Conservation (phyloP, 495 filamentous ascomycete species). For the Entonaema liquescens region DNA sequence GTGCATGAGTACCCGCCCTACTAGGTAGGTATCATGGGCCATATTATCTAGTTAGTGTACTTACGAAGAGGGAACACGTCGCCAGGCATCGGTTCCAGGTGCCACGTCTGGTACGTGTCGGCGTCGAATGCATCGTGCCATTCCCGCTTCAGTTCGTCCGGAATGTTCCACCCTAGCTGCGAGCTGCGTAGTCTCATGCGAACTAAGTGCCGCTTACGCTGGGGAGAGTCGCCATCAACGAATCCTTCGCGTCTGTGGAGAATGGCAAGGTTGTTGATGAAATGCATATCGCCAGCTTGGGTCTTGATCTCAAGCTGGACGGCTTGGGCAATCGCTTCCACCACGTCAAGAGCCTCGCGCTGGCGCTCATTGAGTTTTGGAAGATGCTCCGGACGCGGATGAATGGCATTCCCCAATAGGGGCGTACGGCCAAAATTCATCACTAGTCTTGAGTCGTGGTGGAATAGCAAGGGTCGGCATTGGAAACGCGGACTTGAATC, state of each 20-base stretch:
- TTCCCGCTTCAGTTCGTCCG: conserved; percentile 51
- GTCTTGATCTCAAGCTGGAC: conserved; percentile 62
- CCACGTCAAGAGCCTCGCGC: conserved; percentile 68
- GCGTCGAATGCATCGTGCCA: conserved; percentile 57
- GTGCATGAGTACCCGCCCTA: conserved; percentile 27
- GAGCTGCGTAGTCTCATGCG: conserved; percentile 61
- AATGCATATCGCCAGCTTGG: conserved; percentile 73
- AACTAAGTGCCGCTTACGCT: conserved; percentile 58
- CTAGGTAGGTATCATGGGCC: conserved; percentile 1
- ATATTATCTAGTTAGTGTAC: conserved; percentile 54
- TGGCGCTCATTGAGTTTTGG: conserved; percentile 66
- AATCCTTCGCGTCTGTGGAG: conserved; percentile 74
- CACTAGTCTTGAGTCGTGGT: conserved; percentile 61
- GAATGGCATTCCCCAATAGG: conserved; percentile 64
- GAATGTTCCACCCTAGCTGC: conserved; percentile 56
- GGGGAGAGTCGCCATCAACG: conserved; percentile 54
- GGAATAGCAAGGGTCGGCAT: conserved; percentile 66
- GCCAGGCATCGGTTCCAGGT: conserved; percentile 60
- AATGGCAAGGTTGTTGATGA: conserved; percentile 77
- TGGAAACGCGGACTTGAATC: conserved; percentile 57
- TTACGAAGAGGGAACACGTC: conserved; percentile 59
- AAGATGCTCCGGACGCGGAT: conserved; percentile 62
- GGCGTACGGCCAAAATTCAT: conserved; percentile 69
- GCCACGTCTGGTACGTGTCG: conserved; percentile 55
- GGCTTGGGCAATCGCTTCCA: conserved; percentile 67